phyloP scores from a whole-genome alignment of 1,139 yeast species.

The Lipomyces yarrowii region DNA sequence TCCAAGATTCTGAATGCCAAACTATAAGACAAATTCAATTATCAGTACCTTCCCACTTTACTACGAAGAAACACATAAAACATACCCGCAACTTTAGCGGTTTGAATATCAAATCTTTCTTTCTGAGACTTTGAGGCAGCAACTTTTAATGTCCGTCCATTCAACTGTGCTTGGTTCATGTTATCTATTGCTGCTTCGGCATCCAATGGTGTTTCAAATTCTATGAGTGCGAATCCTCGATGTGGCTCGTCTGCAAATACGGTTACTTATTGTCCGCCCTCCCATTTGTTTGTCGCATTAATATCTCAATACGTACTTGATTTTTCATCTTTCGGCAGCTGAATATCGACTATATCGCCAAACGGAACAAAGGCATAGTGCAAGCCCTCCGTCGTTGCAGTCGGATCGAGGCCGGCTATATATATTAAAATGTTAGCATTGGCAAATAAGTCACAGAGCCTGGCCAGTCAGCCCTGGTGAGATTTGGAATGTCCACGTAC shows the following conservation, averaged over 20 bases:
- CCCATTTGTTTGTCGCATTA: neutral
- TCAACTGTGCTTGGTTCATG: constrained; percentile 42
- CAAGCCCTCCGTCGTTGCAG: constrained; percentile 24
- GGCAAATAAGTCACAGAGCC: neutral
- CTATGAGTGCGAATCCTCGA: constrained; percentile 39
- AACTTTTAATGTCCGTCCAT: constrained; percentile 39
- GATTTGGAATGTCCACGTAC: constrained; percentile 11
- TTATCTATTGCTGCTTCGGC: constrained; percentile 45
- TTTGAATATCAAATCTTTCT: constrained; percentile 28
- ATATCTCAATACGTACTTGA: constrained; percentile 14
- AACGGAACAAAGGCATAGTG: constrained; percentile 41
- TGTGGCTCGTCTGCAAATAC: constrained; percentile 23
- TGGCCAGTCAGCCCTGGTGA: neutral
- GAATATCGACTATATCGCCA: constrained; percentile 43
- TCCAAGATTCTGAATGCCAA: constrained; percentile 35
- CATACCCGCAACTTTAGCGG: constrained; percentile 29
- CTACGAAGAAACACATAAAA: neutral
- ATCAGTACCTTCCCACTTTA: neutral
- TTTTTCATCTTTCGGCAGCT: constrained; percentile 28
- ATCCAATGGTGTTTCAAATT: constrained; percentile 40
- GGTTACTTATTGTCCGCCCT: neutral
- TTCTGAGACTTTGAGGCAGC: constrained; percentile 32
- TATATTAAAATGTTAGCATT: neutral
- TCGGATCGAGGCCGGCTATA: constrained; percentile 27
- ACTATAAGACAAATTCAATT: constrained; percentile 14